phyloP scores from a whole-genome alignment of 306 rosid species.

The Pyrus pyrifolia region DNA sequence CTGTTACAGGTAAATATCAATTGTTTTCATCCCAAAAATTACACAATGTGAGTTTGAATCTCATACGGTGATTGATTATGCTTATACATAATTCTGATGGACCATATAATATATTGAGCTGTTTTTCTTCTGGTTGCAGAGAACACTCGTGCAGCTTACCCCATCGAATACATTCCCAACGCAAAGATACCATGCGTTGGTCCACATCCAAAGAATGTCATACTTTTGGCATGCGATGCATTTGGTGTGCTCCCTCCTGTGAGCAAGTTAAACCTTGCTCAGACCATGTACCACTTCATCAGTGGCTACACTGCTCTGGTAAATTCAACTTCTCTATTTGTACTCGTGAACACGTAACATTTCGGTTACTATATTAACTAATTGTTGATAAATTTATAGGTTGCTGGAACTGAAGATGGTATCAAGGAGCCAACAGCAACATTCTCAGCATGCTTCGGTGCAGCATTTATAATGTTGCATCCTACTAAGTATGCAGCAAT shows the following conservation, averaged over 20 bases:
- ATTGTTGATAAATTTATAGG: conserved; percentile 26
- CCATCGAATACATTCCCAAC: conserved; percentile 84
- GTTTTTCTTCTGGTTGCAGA: conserved; percentile 36
- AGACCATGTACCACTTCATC: conserved; percentile 93
- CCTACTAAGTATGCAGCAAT: conserved; percentile 91
- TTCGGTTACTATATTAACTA: not conserved
- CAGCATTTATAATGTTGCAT: conserved; percentile 86
- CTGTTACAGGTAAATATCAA: conserved; percentile 64
- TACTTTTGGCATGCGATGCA: conserved; percentile 88
- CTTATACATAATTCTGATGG: not conserved
- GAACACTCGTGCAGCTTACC: conserved; percentile 86
- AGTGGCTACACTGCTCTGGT: conserved; percentile 96
- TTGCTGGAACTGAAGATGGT: conserved; percentile 91
- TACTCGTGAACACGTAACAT: not conserved
- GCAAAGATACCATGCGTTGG: conserved; percentile 84
- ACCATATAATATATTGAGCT: not conserved
- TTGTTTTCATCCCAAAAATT: not conserved
- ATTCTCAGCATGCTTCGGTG: conserved; percentile 92
- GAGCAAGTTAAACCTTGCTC: conserved; percentile 76
- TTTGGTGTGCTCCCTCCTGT: conserved; percentile 95
- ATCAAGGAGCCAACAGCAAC: conserved; percentile 85
- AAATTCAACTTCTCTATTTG: not conserved
- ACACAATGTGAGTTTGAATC: not conserved
- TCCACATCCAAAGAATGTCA: conserved; percentile 86
- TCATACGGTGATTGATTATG: not conserved